phyloP scores from a whole-genome alignment of 2,329 filamentous ascomycete species.

The Colletotrichum orbiculare region DNA sequence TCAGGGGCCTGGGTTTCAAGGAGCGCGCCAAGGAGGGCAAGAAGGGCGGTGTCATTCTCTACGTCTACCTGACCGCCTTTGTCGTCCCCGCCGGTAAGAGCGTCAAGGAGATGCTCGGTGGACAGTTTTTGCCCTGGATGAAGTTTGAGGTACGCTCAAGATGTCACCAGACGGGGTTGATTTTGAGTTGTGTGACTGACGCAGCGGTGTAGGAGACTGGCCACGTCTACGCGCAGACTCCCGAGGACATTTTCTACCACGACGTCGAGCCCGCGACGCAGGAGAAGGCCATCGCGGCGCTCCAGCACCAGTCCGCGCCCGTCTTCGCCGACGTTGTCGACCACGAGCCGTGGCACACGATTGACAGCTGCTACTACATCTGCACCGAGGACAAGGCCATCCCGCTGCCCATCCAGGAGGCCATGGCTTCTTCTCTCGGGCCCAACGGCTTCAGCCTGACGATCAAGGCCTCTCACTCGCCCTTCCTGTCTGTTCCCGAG shows the following conservation, averaged over 20 bases:
- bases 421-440: slow-evolving; percentile 38
- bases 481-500: slow-evolving; percentile 16
- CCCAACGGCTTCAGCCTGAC: slow-evolving; percentile 21
- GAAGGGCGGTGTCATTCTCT: slow-evolving; percentile 50
- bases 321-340: slow-evolving; percentile 40
- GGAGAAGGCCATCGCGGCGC: slow-evolving; percentile 32
- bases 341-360: slow-evolving; percentile 43
- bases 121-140: slow-evolving; percentile 42
- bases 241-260: slow-evolving; percentile 41
- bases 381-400: slow-evolving; percentile 42
- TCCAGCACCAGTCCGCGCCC: slow-evolving; percentile 17
- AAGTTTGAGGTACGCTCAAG: slow-evolving; percentile 38
- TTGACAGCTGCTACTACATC: slow-evolving; percentile 41
- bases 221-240: slow-evolving; percentile 17
- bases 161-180: neutral
- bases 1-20: slow-evolving; percentile 48
- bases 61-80: slow-evolving; percentile 50
- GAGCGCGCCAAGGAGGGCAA: slow-evolving; percentile 46
- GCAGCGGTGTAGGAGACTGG: slow-evolving; percentile 1
- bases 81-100: slow-evolving; percentile 43
- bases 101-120: slow-evolving; percentile 41
- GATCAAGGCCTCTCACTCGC: slow-evolving; percentile 28
- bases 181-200: no score
- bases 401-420: slow-evolving; percentile 36
- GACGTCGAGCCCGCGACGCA: slow-evolving; percentile 38